Evolutionary conservation across 768 basidiomycete species (phyloP).

Genomic region (Suillus alpinus): DNA sequence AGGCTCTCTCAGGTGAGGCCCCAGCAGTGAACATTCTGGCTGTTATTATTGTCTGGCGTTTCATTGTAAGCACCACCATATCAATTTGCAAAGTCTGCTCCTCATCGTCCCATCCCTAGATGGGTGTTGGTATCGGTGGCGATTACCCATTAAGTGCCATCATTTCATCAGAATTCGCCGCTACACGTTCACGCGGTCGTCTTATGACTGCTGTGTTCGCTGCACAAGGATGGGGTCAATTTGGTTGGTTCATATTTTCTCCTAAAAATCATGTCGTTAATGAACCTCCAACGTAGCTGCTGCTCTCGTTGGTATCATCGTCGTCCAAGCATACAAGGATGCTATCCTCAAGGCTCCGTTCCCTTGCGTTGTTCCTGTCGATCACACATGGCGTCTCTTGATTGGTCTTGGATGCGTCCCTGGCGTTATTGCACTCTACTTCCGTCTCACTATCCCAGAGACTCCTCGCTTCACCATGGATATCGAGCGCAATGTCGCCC

Average conservation of each 20-base stretch:
- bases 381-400: constrained; percentile 82
- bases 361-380: constrained; percentile 48
- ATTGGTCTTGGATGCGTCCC: constrained; percentile 88
- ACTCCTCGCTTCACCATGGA: constrained; percentile 93
- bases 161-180: constrained; percentile 87
- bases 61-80: constrained; percentile 44
- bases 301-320: constrained; percentile 61
- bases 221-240: constrained; percentile 84
- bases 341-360: constrained; percentile 44
- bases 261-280: background rate
- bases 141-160: constrained; percentile 86
- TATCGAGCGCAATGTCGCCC: constrained; percentile 77
- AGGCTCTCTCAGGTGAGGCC: constrained; percentile 69
- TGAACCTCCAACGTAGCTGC: constrained; percentile 42
- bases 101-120: constrained; percentile 30
- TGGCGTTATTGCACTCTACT: constrained; percentile 79
- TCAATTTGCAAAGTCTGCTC: background rate
- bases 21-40: constrained; percentile 72
- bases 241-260: constrained; percentile 37
- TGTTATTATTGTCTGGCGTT: constrained; percentile 80
- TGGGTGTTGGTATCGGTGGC: constrained; percentile 84
- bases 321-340: constrained; percentile 67
- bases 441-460: constrained; percentile 91
- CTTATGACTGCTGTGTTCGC: constrained; percentile 92
- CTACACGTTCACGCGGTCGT: constrained; percentile 72